These are phyloP conservation scores for Hypsizygus marmoreus DNA, from an alignment of 768 basidiomycete genomes.

Conservation along the genomic window DNA sequence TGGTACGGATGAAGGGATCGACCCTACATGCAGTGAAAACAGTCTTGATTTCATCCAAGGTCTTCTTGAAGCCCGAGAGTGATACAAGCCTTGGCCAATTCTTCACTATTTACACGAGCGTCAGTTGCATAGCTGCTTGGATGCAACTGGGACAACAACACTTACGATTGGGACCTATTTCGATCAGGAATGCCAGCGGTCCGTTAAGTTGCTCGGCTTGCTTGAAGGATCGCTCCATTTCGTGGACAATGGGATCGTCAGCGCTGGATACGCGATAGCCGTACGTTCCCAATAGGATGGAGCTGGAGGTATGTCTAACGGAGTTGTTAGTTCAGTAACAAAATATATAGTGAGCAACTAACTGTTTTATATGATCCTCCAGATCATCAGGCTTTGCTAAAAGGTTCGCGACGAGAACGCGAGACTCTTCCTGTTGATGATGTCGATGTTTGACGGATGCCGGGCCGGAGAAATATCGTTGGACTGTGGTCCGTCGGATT, in stretches of 20 bases:
- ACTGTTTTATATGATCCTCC: constrained; percentile 5
- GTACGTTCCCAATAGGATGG: constrained; percentile 11
- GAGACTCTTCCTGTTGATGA: constrained; percentile 13
- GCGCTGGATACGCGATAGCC: constrained; percentile 11
- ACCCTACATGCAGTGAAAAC: constrained; percentile 8
- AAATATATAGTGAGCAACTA: background rate
- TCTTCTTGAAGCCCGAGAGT: constrained; percentile 3
- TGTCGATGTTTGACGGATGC: constrained; percentile 11
- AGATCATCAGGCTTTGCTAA: constrained; percentile 4
- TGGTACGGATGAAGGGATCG: constrained; percentile 12
- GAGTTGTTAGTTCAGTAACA: background rate
- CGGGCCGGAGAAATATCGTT: constrained; percentile 10
- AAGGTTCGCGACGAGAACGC: constrained; percentile 6
- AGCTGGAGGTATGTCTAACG: constrained; percentile 6
- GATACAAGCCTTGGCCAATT: constrained; percentile 8
- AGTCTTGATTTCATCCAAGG: constrained; percentile 6
- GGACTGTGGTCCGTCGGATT: constrained; percentile 5
- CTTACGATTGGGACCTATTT: constrained; percentile 7
- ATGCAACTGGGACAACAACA: background rate
- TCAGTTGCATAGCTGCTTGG: background rate
- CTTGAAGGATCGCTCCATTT: constrained; percentile 12
- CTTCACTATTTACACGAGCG: constrained; percentile 4
- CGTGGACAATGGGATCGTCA: constrained; percentile 8
- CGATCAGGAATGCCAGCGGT: constrained; percentile 9
- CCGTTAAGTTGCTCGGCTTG: constrained; percentile 6